Base-by-base conservation (phyloP, 2,329 filamentous ascomycete species). In the Oidium heveae region DNA sequence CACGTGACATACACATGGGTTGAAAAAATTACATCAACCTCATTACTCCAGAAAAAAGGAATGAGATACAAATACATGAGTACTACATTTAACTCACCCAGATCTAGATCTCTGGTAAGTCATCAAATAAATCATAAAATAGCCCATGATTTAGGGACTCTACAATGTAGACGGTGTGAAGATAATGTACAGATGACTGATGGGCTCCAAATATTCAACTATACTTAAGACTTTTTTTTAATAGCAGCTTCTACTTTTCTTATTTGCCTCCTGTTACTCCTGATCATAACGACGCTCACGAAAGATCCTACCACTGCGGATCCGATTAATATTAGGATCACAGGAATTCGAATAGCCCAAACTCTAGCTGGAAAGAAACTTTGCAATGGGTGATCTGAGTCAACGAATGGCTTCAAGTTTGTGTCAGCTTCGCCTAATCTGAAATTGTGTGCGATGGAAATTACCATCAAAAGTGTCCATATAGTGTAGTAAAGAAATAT, bases 331-430 rank as follows among this genome's bases (percentile, higher is more conserved):
- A 95, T 82, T 61, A 98, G 80, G 67, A 98, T 94, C 63, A 98
- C 89, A 62, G 91, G 91, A 65, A 98, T 91, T 68, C 91, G 88
- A 67, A 98, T 94, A 57, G 91, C 91, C 91, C 91, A 98, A 67
- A 94, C 88, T 68, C 91, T 88, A 50, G 89, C 89, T 58, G 86
- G 91, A 73, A 98, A 98, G 72, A 96, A 76, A 67, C 83, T 83
- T 67, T 98, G 91, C 56, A 96, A 82, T 56, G 86, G 82, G 69
- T 98, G 91, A 67, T 86, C 86, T 56, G 84, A 78, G 69, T 98
- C 91, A 69, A 98, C 91, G 69, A 98, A 98, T 67, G 91, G 91
- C 91, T 98, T 62, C 13, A 43, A 32, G 54, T 33, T 12, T 49
- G 43, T 49, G n/a, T 61, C 58, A 61, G 56, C 41, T 56, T 33